phyloP scores from a whole-genome alignment of 2,329 filamentous ascomycete genomes.

The Dactylellina drechsleri region DNA sequence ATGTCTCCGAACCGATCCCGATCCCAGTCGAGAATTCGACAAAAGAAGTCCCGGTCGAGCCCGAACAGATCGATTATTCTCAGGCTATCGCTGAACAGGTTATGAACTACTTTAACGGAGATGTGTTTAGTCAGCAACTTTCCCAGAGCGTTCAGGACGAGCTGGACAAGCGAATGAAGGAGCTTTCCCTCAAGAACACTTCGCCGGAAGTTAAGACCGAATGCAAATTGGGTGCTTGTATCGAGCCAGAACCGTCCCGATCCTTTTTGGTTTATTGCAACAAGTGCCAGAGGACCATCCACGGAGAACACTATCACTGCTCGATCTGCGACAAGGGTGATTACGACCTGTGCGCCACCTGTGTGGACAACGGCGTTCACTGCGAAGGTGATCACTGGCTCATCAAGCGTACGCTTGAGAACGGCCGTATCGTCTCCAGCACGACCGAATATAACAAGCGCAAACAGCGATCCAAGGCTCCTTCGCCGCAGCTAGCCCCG shows the following conservation, averaged over 20 bases:
- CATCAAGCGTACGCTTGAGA: conserved; percentile 85
- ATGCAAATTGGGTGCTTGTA: conserved; percentile 35
- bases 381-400: conserved; percentile 90
- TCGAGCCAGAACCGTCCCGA: conserved; percentile 43
- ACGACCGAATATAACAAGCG: conserved; percentile 81
- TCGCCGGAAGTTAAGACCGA: conserved; percentile 60
- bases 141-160: conserved; percentile 58
- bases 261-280: conserved; percentile 86
- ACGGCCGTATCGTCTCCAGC: conserved; percentile 83
- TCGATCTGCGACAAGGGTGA: conserved; percentile 91
- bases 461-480: conserved; percentile 60
- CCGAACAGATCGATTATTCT: conserved; percentile 50
- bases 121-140: conserved; percentile 54
- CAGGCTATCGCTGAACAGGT: conserved; percentile 47
- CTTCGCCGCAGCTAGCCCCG: conserved; percentile 41
- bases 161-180: conserved; percentile 55
- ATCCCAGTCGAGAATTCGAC: conserved; percentile 13
- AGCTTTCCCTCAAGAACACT: conserved; percentile 62
- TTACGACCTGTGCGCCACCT: conserved; percentile 87
- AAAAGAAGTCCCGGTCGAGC: conserved; percentile 13
- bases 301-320: conserved; percentile 91
- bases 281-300: conserved; percentile 80
- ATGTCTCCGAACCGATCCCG: conserved; percentile 15
- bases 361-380: conserved; percentile 77
- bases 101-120: conserved; percentile 42